Evolutionary conservation across 2,329 filamentous ascomycete species (phyloP), one percentile per base, ranked within the genome.

Genomic region (Ascochyta viciae-villosae): DNA sequence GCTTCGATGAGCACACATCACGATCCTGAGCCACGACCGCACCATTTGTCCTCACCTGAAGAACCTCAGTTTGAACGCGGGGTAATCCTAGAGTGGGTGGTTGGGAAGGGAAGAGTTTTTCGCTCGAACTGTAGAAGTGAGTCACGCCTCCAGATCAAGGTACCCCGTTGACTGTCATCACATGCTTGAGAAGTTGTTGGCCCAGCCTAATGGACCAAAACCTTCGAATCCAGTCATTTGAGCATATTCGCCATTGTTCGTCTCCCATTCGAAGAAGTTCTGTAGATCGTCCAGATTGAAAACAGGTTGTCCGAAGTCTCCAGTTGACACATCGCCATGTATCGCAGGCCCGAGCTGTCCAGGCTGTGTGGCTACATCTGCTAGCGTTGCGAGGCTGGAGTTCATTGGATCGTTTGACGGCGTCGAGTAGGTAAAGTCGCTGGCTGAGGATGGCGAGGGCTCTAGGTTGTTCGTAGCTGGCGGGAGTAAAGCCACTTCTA

Each of bases 251-350:
- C 61, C 58, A 13, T 61, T 61, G 29, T 50, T 67, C 22, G 64
- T 64, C 19, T 68, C 66, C 68, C 68, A 72, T 22, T 70, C 67
- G 46, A 73, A 73, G 50, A 73, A 73, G 19, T 73, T 72, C 24
- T 73, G 70, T 2, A 73, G 38, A 43, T 72, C 68, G 23, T 73
- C 67, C 3, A 73, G 57, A 24, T 73, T 68, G 34, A 73, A 71
- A 40, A 72, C 67, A 12, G 67, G 68, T 23, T 68, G 68, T 6
- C 72, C 68, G 1, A 63, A 49, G 4, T 50, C 53, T 6, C 42
- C 33, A 7, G 62, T 55, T 10, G 62, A 52, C 16, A 57, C 52
- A 1, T 54, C 57, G 0, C 62, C 58, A 22, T 65, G 63, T 22
- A 66, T 56, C 1, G 50, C 48, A 4, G 29, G 49, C 7, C 59